These are phyloP conservation scores for Punica granatum DNA, from an alignment of 345 rosid genomes.

Conservation along the genomic window DNA sequence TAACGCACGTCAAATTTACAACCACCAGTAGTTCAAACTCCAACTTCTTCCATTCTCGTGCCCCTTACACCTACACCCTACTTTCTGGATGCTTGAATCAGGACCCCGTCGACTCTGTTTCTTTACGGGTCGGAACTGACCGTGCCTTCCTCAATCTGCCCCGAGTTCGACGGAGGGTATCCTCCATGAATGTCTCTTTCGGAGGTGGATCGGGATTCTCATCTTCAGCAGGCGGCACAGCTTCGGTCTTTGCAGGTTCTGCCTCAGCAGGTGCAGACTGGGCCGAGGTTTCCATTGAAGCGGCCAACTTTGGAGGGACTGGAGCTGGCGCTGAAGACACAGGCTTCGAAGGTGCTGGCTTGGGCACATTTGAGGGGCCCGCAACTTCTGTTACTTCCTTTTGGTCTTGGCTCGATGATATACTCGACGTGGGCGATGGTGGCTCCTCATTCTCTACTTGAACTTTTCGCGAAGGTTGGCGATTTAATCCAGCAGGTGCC, in stretches of 20 bases:
- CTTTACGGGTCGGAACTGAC: conserved; percentile 26
- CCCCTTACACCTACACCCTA: conserved; percentile 24
- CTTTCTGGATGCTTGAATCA: conserved; percentile 18
- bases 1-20: conserved; percentile 32
- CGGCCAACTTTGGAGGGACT: conserved; percentile 6
- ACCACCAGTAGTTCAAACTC: conserved; percentile 15
- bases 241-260: conserved; percentile 42
- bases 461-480: conserved; percentile 26
- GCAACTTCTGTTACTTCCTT: conserved; percentile 33
- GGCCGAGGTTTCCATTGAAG: conserved; percentile 3
- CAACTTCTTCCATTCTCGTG: conserved; percentile 17
- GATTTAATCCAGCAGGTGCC: conserved; percentile 25
- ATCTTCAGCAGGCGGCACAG: conserved; percentile 25
- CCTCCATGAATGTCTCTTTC: conserved; percentile 53
- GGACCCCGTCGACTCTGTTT: conserved; percentile 7
- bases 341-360: conserved; percentile 32
- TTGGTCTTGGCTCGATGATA: conserved; percentile 60
- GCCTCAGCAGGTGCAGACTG: conserved; percentile 26
- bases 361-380: conserved; percentile 27
- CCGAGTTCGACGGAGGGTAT: conserved; percentile 29
- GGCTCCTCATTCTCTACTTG: conserved; percentile 46
- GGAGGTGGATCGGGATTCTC: conserved; percentile 36
- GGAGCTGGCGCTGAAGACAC: conserved; percentile 19
- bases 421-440: conserved; percentile 56
- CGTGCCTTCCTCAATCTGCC: conserved; percentile 46